A percentile compares a stretch with the other conserved stretches of the same genome.
Conservation (phyloP, 495 filamentous ascomycete species). For the Aspergillus nidulans region DNA sequence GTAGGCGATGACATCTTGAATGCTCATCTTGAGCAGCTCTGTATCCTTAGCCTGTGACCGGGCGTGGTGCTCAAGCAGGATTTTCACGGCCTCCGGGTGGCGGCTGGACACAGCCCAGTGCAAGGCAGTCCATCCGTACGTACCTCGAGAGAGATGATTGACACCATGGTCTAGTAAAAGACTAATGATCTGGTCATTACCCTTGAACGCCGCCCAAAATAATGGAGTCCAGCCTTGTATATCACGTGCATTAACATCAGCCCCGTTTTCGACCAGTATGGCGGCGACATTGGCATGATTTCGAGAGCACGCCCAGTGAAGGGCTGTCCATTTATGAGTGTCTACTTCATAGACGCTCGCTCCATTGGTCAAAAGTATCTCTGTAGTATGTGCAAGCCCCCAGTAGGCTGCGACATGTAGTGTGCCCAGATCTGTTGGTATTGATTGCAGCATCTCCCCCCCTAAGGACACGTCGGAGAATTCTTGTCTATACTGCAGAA, state of each 20-base stretch:
- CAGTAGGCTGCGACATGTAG: conserved; percentile 12
- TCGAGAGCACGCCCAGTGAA: conserved; percentile 24
- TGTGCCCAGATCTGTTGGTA: background rate
- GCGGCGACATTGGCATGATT: conserved; percentile 19
- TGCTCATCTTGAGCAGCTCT: background rate
- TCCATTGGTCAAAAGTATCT: background rate
- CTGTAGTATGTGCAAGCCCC: background rate
- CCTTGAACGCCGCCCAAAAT: conserved; percentile 23
- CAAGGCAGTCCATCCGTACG: conserved; percentile 17
- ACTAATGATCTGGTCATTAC: conserved; percentile 8
- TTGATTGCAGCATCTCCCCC: background rate
- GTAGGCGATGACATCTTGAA: background rate
- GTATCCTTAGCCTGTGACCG: background rate
- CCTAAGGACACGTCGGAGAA: background rate
- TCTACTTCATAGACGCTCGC: background rate
- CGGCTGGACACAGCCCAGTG: conserved; percentile 13
- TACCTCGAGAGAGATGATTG: background rate
- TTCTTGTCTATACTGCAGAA: background rate
- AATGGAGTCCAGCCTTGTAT: conserved; percentile 20
- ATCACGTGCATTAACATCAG: conserved; percentile 27
- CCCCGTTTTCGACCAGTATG: conserved; percentile 27
- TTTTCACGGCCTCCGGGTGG: conserved; percentile 1
- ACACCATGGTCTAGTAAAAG: conserved; percentile 13
- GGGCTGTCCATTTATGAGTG: conserved; percentile 19
- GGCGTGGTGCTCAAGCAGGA: conserved; percentile 10